Evolutionary conservation across 2,329 filamentous ascomycete genomes (phyloP).

Genomic region (Neopestalotiopsis sp.): DNA sequence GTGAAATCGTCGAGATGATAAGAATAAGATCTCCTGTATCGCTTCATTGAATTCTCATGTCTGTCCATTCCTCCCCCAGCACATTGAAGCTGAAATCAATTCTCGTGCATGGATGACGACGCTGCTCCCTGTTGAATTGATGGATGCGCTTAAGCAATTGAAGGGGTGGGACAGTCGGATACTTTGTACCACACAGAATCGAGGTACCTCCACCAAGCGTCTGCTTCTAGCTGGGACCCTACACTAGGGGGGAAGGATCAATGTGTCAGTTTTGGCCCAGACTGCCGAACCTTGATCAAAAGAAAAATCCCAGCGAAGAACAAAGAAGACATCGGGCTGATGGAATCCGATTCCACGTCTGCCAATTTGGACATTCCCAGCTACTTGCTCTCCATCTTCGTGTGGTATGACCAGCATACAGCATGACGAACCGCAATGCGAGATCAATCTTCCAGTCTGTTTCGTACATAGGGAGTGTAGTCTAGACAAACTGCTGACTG

Average conservation of each 20-base stretch:
- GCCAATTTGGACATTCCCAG: not conserved
- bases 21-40: not conserved
- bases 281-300: conserved; percentile 10
- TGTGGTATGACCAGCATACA: not conserved
- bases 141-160: not conserved
- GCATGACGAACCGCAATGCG: not conserved
- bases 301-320: not conserved
- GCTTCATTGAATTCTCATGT: not conserved
- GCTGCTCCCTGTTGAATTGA: not conserved
- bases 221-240: not conserved
- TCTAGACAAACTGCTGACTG: not conserved
- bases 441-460: not conserved
- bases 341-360: not conserved
- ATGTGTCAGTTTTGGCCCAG: conserved; percentile 14
- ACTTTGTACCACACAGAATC: conserved; percentile 7
- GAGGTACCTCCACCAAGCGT: not conserved
- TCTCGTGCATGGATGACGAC: conserved; percentile 6
- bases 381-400: not conserved
- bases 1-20: not conserved
- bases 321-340: not conserved
- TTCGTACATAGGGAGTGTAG: not conserved
- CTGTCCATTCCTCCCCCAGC: not conserved
- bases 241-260: conserved; percentile 12
- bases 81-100: not conserved
- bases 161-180: not conserved